These are phyloP conservation scores for Fusarium verticillioides DNA, from an alignment of 2,329 filamentous ascomycete genomes.

Conservation along the genomic window DNA sequence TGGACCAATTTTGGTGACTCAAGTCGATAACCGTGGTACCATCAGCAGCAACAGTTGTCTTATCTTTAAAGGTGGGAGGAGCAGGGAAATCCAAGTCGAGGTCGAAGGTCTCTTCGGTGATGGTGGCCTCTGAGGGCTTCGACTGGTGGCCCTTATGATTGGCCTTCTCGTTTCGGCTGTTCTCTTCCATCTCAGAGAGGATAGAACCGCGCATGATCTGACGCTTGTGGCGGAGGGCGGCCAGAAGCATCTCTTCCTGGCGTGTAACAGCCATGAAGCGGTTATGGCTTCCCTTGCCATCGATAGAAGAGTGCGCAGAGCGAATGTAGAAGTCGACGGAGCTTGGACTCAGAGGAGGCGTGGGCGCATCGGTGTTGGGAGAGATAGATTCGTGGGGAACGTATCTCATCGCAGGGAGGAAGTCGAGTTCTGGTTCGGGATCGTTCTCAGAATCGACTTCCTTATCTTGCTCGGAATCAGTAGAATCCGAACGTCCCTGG, in stretches of 20 bases:
- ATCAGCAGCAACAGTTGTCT: constrained; percentile 40
- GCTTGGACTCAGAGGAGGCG: constrained; percentile 63
- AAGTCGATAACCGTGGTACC: constrained; percentile 42
- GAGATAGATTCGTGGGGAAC: constrained; percentile 39
- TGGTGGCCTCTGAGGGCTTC: constrained; percentile 47
- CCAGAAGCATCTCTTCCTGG: constrained; percentile 68
- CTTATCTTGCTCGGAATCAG: constrained; percentile 32
- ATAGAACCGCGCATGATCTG: constrained; percentile 64
- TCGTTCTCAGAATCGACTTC: constrained; percentile 30
- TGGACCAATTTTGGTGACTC: constrained; percentile 18
- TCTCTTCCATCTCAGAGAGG: constrained; percentile 56
- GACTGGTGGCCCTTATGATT: constrained; percentile 40
- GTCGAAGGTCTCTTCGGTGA: constrained; percentile 47
- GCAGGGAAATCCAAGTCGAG: constrained; percentile 52
- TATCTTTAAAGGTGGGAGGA: constrained; percentile 46
- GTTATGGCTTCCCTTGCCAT: constrained; percentile 46
- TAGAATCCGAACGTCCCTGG: constrained; percentile 39
- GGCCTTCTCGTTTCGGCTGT: constrained; percentile 13
- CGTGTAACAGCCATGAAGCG: constrained; percentile 68
- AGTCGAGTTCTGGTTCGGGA: constrained; percentile 24
- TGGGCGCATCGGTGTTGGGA: constrained; percentile 54
- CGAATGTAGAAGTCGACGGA: constrained; percentile 62
- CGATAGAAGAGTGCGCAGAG: constrained; percentile 52
- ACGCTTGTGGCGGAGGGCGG: constrained; percentile 67
- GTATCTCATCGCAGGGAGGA: constrained; percentile 26